A percentile compares a stretch with the other conserved stretches of the same genome.
Conservation (phyloP, 495 filamentous ascomycete genomes). For the Lepraria neglecta region DNA sequence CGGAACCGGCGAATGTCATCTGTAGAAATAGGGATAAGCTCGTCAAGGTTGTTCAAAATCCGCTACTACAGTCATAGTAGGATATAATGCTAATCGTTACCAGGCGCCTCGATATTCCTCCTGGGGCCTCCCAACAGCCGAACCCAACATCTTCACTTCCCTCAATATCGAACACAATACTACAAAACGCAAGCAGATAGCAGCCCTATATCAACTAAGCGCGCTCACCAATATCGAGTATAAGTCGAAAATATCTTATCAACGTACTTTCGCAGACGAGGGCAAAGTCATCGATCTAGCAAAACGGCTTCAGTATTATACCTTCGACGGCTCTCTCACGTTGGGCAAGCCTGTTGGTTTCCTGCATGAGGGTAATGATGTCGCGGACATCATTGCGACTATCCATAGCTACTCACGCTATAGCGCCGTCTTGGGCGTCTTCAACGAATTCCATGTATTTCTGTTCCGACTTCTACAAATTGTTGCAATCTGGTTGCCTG, state of each 20-base stretch:
- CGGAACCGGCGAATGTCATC: conserved; percentile 38
- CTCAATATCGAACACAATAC: conserved; percentile 2
- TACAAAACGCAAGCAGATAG: conserved; percentile 6
- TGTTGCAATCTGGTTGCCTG: no score
- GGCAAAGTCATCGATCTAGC: conserved; percentile 37
- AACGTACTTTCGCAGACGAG: not conserved
- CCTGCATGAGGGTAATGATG: conserved; percentile 11
- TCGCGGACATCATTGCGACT: conserved; percentile 6
- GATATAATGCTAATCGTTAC: conserved; percentile 1
- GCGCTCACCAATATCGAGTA: not conserved
- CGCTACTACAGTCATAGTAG: no score
- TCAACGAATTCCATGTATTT: conserved; percentile 39
- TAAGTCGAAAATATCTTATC: no score
- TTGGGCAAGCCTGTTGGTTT: conserved; percentile 21
- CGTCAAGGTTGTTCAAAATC: conserved; percentile 30
- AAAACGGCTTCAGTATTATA: conserved; percentile 70
- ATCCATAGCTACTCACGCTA: conserved; percentile 10
- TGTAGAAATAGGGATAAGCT: conserved; percentile 41
- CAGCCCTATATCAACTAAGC: not conserved
- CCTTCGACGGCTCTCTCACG: conserved; percentile 65
- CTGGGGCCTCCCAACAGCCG: conserved; percentile 29
- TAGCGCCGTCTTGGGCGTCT: conserved; percentile 43
- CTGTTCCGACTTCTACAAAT: not conserved
- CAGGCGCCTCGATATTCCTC: conserved; percentile 9
- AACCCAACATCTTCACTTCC: conserved; percentile 32